Base-by-base conservation (phyloP, 495 filamentous ascomycete genomes). In the Darksidea phi region DNA sequence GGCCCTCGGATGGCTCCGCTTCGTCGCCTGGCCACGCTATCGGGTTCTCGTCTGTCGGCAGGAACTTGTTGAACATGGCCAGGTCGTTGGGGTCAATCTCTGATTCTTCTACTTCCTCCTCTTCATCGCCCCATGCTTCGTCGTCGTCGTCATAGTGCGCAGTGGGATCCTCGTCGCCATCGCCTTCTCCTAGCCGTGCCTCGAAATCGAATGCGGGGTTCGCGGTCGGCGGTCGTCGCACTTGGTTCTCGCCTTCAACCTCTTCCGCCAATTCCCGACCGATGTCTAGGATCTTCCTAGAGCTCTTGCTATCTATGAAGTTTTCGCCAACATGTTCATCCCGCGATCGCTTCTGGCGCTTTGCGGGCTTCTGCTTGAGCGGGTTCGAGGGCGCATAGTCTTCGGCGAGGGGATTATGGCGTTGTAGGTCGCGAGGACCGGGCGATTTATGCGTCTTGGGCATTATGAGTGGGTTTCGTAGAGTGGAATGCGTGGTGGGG, bases 21-120 rank as follows among this genome's bases (percentile, higher is more conserved):
- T 43, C 73, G 48, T 20, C 56, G 10, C 75, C 74, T 3, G 69
- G 70, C 54, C 73, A 69, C n/a, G 74, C 67, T 21, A 78, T 68
- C 13, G 73, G 59, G 48, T 75, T 72, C 55, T 76, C 71, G 61
- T 70, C 69, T 13, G 79, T 78, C 1, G 89, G 88, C 67, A 96
- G 80, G 74, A 96, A 97, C 56, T 86, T 87, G 73, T 95, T 89
- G 76, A 95, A 99, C 50, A 88, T 86, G 53, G 88, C 90, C 37
- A 95, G 77, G 71, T 99, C 94, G 47, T 83, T 83, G n/a, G 92
- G 90, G 57, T 95, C 90, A 37, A 97, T 79, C 68, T 96, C 93
- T 78, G 87, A 80, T 72, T 90, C 85, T 71, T 93, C 88, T 0
- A 81, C 76, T 54, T 88, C 88, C 46, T 93, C 93, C 47, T 88